These are phyloP conservation scores for Mortierella antarctica DNA, from an alignment of 192 early-diverging fungal species.

Conservation along the genomic window DNA sequence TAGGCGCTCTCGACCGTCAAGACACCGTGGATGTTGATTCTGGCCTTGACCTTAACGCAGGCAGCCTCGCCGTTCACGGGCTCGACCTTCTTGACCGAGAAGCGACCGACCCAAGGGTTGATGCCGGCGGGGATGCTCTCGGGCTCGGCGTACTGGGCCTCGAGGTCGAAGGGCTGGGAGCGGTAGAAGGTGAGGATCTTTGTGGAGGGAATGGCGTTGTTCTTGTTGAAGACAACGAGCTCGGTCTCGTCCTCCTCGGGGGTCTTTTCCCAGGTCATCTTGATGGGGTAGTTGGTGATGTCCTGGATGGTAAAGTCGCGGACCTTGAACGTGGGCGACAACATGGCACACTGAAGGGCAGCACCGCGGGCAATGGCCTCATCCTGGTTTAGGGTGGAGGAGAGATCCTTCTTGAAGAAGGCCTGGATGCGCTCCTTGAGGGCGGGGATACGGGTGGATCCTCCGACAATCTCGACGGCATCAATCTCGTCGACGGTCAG, in stretches of 20 bases:
- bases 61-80: conserved; percentile 75
- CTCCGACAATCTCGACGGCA: conserved; percentile 95
- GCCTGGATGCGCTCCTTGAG: conserved; percentile 91
- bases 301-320: conserved; percentile 96
- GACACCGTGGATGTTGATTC: conserved; percentile 87
- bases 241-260: conserved; percentile 81
- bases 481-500: conserved; percentile 87
- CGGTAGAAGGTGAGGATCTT: conserved; percentile 96
- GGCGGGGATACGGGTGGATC: conserved; percentile 92
- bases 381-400: conserved; percentile 96
- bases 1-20: conserved; percentile 86
- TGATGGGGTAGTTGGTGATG: conserved; percentile 89
- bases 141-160: conserved; percentile 82
- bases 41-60: conserved; percentile 93
- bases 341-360: conserved; percentile 97
- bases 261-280: conserved; percentile 88
- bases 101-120: conserved; percentile 86
- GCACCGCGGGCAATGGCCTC: conserved; percentile 97
- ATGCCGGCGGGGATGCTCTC: conserved; percentile 80
- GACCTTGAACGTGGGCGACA: conserved; percentile 98
- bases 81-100: conserved; percentile 88
- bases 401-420: conserved; percentile 91
- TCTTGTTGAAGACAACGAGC: conserved; percentile 89
- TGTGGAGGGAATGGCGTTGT: conserved; percentile 90
- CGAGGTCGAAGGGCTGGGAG: conserved; percentile 84